A percentile compares a stretch with the other conserved stretches of the same genome.
phyloP scores from a whole-genome alignment of 83 land plant species.

The Diphasiastrum complanatum region DNA sequence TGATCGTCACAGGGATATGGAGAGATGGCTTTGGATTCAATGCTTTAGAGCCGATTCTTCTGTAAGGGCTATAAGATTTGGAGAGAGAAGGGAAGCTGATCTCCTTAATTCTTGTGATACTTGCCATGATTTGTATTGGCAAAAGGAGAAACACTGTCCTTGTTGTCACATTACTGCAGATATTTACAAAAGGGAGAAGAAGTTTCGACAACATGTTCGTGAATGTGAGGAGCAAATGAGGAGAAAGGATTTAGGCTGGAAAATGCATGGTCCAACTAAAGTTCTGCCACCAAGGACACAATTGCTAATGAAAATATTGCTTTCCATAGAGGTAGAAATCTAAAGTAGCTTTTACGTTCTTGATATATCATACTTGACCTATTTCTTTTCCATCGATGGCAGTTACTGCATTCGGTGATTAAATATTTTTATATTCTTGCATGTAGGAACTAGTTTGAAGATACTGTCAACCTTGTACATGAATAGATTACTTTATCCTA shows the following conservation, averaged over 20 bases:
- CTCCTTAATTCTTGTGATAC: constrained; percentile 7
- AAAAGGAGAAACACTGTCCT: constrained; percentile 14
- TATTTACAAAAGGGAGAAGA: background rate
- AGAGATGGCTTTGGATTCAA: constrained; percentile 20
- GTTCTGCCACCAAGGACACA: background rate
- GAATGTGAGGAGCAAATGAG: constrained; percentile 11
- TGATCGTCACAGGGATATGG: constrained; percentile 9
- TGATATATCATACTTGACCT: too few species aligned
- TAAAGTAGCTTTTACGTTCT: too few species aligned
- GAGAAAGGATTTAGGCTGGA: background rate
- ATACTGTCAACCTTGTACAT: too few species aligned
- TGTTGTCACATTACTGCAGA: constrained; percentile 15
- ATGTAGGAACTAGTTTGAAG: too few species aligned
- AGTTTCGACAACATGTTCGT: constrained; percentile 3
- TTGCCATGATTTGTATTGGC: constrained; percentile 20
- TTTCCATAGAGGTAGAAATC: constrained; percentile 66
- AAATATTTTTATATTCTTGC: too few species aligned
- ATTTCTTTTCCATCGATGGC: too few species aligned
- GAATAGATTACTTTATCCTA: too few species aligned
- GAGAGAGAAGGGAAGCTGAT: background rate
- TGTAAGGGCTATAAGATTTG: constrained; percentile 13
- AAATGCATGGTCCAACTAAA: constrained; percentile 1
- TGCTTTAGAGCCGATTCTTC: background rate
- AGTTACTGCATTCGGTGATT: too few species aligned
- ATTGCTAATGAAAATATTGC: constrained; percentile 35